phyloP scores from a whole-genome alignment of 768 basidiomycete genomes.

The Suillus occidentalis region DNA sequence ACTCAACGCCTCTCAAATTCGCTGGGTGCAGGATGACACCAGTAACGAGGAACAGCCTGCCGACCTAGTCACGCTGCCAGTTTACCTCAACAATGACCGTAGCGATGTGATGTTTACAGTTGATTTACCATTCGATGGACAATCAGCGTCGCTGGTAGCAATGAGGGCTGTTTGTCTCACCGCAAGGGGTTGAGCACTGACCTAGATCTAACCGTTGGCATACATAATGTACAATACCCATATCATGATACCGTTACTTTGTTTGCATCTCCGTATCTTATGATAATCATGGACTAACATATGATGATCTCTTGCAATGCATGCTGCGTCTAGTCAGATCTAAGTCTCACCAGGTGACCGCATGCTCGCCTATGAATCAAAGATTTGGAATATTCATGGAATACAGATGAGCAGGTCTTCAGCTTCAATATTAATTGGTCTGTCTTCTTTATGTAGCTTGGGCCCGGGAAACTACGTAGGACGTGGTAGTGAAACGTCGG shows the following conservation, averaged over 20 bases:
- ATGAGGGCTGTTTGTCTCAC: slow-evolving; percentile 91
- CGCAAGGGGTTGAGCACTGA: slow-evolving; percentile 59
- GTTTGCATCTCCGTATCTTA: background rate
- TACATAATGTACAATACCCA: slow-evolving; percentile 20
- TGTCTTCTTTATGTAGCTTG: too few relatives aligned
- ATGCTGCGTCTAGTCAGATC: background rate
- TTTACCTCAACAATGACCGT: slow-evolving; percentile 89
- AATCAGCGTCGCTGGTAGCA: slow-evolving; percentile 68
- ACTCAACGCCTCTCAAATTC: slow-evolving; percentile 78
- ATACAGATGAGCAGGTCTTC: too few relatives aligned
- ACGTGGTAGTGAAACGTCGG: too few relatives aligned
- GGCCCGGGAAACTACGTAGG: too few relatives aligned
- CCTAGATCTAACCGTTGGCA: slow-evolving; percentile 1
- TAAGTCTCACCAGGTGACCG: too few relatives aligned
- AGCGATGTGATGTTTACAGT: slow-evolving; percentile 91
- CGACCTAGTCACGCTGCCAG: slow-evolving; percentile 73
- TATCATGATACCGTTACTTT: slow-evolving; percentile 1
- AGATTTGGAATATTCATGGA: too few relatives aligned
- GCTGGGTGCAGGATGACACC: slow-evolving; percentile 70
- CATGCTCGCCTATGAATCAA: too few relatives aligned
- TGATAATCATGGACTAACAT: background rate
- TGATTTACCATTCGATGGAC: slow-evolving; percentile 73
- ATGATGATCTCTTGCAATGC: background rate
- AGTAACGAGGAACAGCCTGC: slow-evolving; percentile 19
- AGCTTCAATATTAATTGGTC: too few relatives aligned